These are phyloP conservation scores for Triticum turgidum DNA, from an alignment of 176 grass and related monocot genomes.

Conservation along the genomic window DNA sequence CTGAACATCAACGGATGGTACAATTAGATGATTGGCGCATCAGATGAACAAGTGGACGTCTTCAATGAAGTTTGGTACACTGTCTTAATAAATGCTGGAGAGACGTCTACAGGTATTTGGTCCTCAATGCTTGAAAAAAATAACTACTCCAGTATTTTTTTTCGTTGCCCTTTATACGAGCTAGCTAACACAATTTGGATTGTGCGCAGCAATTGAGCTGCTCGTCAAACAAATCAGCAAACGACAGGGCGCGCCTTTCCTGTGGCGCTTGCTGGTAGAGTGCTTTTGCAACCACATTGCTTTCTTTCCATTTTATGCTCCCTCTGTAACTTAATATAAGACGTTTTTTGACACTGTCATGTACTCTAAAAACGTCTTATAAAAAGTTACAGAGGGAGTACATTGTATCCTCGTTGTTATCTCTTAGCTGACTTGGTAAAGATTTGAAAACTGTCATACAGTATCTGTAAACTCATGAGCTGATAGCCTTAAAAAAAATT, in stretches of 20 bases:
- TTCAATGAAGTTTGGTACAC: slow-evolving; percentile 79
- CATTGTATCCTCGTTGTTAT: not conserved
- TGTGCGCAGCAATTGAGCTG: slow-evolving; percentile 48
- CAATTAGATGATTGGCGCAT: slow-evolving; percentile 79
- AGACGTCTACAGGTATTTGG: slow-evolving; percentile 49
- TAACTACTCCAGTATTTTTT: not conserved
- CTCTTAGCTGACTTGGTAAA: not conserved
- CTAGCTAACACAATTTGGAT: slow-evolving; percentile 27
- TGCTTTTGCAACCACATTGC: not conserved
- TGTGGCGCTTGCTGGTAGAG: slow-evolving; percentile 75
- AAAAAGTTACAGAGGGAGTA: too few relatives aligned
- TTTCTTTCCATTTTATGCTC: not conserved
- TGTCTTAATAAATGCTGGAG: slow-evolving; percentile 45
- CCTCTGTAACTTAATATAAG: too few relatives aligned
- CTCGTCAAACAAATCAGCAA: slow-evolving; percentile 52
- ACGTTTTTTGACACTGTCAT: too few relatives aligned
- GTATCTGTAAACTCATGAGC: not conserved
- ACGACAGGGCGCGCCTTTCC: slow-evolving; percentile 50
- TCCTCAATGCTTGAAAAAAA: not conserved
- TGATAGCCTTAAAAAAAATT: not conserved
- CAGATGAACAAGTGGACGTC: slow-evolving; percentile 80
- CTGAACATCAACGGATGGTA: slow-evolving; percentile 13
- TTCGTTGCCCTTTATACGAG: not conserved
- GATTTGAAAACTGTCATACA: not conserved
- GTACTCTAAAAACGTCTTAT: too few relatives aligned